These are phyloP conservation scores for Ilex paraguariensis DNA, from an alignment of 305 asterid species.

Conservation along the genomic window DNA sequence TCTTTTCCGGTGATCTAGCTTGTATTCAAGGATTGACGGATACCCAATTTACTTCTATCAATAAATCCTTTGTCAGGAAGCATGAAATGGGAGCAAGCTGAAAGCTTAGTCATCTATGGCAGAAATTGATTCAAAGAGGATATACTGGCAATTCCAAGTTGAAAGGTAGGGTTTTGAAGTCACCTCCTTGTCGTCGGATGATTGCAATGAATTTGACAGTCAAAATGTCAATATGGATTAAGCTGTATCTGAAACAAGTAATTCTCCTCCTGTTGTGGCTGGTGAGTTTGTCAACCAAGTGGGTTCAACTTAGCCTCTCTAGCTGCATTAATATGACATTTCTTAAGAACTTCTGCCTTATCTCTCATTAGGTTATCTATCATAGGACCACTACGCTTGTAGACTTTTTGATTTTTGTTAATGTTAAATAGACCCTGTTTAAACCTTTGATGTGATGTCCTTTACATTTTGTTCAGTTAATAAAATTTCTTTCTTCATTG, in stretches of 20 bases:
- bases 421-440: no score
- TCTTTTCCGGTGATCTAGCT: conserved; percentile 6
- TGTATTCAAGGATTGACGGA: background rate
- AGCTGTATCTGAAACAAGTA: conserved; percentile 6
- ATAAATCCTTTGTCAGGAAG: conserved; percentile 9
- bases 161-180: background rate
- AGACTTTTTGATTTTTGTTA: no score
- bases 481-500: no score
- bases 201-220: conserved; percentile 5
- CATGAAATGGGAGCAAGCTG: conserved; percentile 6
- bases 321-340: conserved; percentile 5
- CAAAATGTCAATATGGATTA: conserved; percentile 1
- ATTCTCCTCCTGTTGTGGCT: conserved; percentile 6
- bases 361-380: no score
- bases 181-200: background rate
- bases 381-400: no score
- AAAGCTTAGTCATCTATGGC: background rate
- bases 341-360: background rate
- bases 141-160: conserved; percentile 3
- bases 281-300: conserved; percentile 15
- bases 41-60: background rate
- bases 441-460: no score
- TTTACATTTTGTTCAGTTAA: no score
- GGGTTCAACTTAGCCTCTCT: conserved; percentile 10
- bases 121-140: background rate